Evolutionary conservation across 768 basidiomycete species (phyloP).

Genomic region (Lentinula sp.): DNA sequence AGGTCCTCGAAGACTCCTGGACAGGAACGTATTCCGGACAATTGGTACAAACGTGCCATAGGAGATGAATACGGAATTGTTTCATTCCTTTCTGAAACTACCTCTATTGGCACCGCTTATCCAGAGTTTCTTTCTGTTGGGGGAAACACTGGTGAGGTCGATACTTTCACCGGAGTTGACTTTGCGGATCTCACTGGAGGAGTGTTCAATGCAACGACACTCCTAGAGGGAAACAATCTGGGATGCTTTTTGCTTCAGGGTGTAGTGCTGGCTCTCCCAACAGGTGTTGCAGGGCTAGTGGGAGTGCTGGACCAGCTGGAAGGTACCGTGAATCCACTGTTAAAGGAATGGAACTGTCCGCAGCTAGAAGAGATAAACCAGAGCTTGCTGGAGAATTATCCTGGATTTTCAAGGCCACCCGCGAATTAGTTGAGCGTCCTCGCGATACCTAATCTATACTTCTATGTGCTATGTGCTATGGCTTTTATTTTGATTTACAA

Average conservation of each 20-base stretch:
- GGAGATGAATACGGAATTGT: slow-evolving; percentile 1
- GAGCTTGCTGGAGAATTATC: neutral
- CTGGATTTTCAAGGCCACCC: neutral
- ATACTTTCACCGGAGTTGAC: slow-evolving; percentile 1
- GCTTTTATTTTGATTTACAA: no score
- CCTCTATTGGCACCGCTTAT: neutral
- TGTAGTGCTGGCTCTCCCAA: neutral
- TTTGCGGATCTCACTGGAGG: slow-evolving; percentile 5
- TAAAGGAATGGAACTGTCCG: neutral
- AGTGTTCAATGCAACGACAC: neutral
- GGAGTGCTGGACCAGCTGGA: neutral
- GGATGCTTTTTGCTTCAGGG: neutral
- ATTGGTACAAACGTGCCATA: slow-evolving; percentile 3
- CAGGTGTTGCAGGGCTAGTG: neutral
- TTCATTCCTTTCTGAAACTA: neutral
- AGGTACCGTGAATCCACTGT: neutral
- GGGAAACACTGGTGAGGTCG: slow-evolving; percentile 1
- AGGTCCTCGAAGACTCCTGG: neutral
- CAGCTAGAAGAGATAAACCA: neutral
- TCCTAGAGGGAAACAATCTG: neutral
- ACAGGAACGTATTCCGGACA: slow-evolving; percentile 5
- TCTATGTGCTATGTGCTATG: no score
- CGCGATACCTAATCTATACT: no score
- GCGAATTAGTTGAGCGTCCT: neutral
- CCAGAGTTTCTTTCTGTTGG: slow-evolving; percentile 6